Percentiles rank a stretch among this genome's conserved stretches.
Conservation (phyloP, 192 early-diverging fungal species). For the Backusella tuberculispora region DNA sequence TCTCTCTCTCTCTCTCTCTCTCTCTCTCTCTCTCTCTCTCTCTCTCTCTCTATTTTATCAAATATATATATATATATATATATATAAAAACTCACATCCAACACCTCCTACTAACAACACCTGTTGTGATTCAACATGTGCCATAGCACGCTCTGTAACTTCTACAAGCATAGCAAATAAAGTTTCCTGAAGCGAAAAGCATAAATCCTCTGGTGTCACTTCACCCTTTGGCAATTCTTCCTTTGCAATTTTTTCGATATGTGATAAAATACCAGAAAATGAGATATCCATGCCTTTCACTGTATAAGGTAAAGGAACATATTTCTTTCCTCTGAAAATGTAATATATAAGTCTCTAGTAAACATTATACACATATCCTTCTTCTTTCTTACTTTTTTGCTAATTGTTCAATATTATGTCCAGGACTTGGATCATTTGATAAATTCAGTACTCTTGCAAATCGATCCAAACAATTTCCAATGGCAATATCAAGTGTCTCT, state of each 20-base stretch:
- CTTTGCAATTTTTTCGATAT: conserved; percentile 79
- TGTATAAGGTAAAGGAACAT: conserved; percentile 90
- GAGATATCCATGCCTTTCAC: conserved; percentile 99
- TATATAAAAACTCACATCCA: conserved; percentile 68
- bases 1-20: no score
- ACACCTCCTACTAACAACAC: conserved; percentile 98
- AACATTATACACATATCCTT: background rate
- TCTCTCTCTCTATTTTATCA: no score
- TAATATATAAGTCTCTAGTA: background rate
- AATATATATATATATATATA: no score
- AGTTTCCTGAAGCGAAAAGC: conserved; percentile 96
- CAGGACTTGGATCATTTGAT: conserved; percentile 95
- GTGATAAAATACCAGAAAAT: conserved; percentile 93
- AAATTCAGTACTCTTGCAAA: conserved; percentile 94
- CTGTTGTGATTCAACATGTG: conserved; percentile 89
- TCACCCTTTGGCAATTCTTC: conserved; percentile 54
- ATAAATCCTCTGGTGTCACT: conserved; percentile 86
- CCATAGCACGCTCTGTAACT: conserved; percentile 98
- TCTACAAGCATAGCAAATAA: conserved; percentile 99
- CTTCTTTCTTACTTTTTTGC: conserved; percentile 73
- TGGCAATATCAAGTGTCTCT: conserved; percentile 97
- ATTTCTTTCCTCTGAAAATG: conserved; percentile 71
- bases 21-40: no score
- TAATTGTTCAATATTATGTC: conserved; percentile 96
- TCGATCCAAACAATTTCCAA: conserved; percentile 97